Evolutionary conservation across 345 rosid species (phyloP), one percentile per base, ranked within the genome.

Genomic region (Eucalyptus virginea): DNA sequence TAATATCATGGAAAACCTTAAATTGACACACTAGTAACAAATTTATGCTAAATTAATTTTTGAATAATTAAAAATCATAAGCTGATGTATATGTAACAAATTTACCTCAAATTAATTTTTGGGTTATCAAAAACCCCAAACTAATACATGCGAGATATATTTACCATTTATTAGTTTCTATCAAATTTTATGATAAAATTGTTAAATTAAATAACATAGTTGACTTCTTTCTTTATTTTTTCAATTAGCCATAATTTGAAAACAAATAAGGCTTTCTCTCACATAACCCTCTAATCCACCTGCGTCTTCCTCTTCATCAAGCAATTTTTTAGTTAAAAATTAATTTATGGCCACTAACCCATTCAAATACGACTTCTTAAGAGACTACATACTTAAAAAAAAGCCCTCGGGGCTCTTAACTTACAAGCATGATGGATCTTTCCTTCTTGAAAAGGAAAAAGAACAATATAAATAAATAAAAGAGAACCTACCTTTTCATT

Each of bases 1-100:
- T 21, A 77, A 37, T 77, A 77, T 13, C 28, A 77, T 2, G 0
- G 12, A 72, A 67, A 19, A 72, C 0, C 5, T 8, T 10, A 72
- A 18, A 69, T 9, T 18, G 4, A 0, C 18, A 32, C 4, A 8
- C 6, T 32, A 4, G 12, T 8, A 5, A 4, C 2, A 32, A 9
- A 4, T 67, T 32, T 32, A 4, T 52, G 24, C 10, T 19, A 19
- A 52, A 52, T 52, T 52, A 52, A 52, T 19, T 19, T 52, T 52
- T 19, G 24, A 52, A 77, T 13, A 8, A 72, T 13, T 4, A 24
- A 23, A 56, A 56, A 24, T 56, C 62, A 30, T 9, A 56, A 56
- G 3, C 3, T 24, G 1, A 52, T 52, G 1, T 52, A 19, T 52
- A 52, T 7, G 9, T 52, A 52, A 77, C 2, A 10, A 12, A 21